Conservation (phyloP, 768 basidiomycete species). For the Leccinum truebloodii region DNA sequence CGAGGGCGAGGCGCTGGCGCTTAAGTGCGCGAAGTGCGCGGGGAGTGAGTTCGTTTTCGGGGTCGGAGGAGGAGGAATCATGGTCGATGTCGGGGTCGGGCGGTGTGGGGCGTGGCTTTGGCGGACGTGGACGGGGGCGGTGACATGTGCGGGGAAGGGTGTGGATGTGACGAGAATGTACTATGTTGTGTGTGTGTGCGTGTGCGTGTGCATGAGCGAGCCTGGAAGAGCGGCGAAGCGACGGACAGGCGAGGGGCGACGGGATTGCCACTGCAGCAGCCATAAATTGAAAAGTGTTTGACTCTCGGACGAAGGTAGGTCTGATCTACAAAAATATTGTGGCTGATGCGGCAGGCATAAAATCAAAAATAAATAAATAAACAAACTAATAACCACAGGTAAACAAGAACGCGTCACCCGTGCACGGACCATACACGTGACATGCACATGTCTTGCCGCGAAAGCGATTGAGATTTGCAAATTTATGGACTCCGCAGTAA, state of each 20-base stretch:
- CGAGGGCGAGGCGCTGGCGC: conserved; percentile 33
- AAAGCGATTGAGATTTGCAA: background rate
- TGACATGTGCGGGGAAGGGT: conserved; percentile 31
- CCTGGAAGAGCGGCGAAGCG: conserved; percentile 30
- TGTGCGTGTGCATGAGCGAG: conserved; percentile 23
- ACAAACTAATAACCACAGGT: background rate
- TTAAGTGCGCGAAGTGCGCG: conserved; percentile 37
- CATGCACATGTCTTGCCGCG: background rate
- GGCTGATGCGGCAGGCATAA: background rate
- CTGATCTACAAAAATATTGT: conserved; percentile 9
- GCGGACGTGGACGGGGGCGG: conserved; percentile 15
- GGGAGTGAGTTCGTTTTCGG: conserved; percentile 34
- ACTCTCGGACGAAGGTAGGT: conserved; percentile 10
- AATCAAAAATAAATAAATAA: background rate
- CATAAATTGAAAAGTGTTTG: conserved; percentile 17
- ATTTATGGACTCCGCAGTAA: no score
- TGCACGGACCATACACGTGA: conserved; percentile 35
- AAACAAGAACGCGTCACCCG: conserved; percentile 17
- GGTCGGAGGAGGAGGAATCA: conserved; percentile 23
- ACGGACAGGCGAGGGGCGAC: conserved; percentile 28
- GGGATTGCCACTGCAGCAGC: conserved; percentile 28
- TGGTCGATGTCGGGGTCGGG: conserved; percentile 21
- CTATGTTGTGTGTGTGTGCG: no score
- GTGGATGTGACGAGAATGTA: conserved; percentile 15
- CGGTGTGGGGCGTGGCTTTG: background rate